Evolutionary conservation across 2,329 filamentous ascomycete species (phyloP).

Genomic region (Stagonosporopsis tanaceti): DNA sequence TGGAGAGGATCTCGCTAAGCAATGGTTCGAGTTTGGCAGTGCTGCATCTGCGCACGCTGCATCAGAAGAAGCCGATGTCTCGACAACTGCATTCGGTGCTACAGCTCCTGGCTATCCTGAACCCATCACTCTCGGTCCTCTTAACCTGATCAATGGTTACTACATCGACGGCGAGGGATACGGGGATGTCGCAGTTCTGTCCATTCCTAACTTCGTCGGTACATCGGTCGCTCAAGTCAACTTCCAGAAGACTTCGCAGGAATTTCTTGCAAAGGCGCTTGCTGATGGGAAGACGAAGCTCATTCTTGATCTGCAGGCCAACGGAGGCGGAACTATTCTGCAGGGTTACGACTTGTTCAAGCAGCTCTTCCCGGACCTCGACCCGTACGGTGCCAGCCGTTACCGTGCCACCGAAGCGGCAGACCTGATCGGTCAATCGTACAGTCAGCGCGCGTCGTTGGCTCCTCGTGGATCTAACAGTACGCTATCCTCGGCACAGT

Average conservation of each 20-base stretch:
- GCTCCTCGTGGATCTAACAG: constrained; percentile 47
- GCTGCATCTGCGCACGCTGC: constrained; percentile 5
- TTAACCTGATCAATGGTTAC: constrained; percentile 56
- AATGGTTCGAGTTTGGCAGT: constrained; percentile 46
- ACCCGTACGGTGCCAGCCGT: constrained; percentile 60
- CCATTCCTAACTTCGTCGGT: constrained; percentile 52
- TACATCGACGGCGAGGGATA: constrained; percentile 54
- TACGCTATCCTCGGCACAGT: constrained; percentile 51
- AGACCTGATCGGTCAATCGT: constrained; percentile 54
- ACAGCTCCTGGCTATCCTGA: constrained; percentile 54
- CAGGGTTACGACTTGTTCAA: constrained; percentile 70
- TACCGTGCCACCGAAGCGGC: constrained; percentile 60
- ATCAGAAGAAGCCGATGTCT: constrained; percentile 10
- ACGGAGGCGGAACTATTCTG: constrained; percentile 66
- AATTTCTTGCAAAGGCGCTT: constrained; percentile 53
- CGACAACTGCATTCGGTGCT: constrained; percentile 20
- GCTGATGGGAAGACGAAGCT: constrained; percentile 65
- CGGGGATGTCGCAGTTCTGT: constrained; percentile 56
- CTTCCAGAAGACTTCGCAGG: constrained; percentile 53
- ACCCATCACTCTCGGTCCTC: constrained; percentile 49
- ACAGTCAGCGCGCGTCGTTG: constrained; percentile 43
- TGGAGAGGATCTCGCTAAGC: constrained; percentile 51
- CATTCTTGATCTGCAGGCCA: constrained; percentile 66
- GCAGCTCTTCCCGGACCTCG: constrained; percentile 61
- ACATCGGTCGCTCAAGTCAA: constrained; percentile 25